Base-by-base conservation (phyloP, 148 eudicot species). In the Chenopodium album region DNA sequence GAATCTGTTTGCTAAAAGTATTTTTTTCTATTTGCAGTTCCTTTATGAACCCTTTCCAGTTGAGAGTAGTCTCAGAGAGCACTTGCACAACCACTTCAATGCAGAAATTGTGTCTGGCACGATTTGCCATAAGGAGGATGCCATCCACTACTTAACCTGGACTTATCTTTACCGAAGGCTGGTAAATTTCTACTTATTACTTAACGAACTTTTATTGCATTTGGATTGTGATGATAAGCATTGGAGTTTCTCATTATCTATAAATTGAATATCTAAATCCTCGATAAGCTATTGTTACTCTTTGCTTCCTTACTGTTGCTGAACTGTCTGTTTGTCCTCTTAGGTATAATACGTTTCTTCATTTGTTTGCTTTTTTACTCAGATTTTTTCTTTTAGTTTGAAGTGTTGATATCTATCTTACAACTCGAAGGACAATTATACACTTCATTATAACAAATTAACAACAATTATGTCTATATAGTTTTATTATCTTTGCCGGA, bases 11-110 rank as follows among this genome's bases (percentile, higher is more conserved):
- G 47, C 34, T 64, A 13, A 65, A 80, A 78, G 37, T 82, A 67
- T 48, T 23, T 79, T 79, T 79, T 78, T 78, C 50, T 73, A 34
- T 66, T 78, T 86, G 87, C 91, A 95, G 99, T 95, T 95, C 78
- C 92, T 95, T 56, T 95, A 95, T 85, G 99, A 95, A 82, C 99
- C 99, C 73, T 95, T 95, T 83, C 99, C 99, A 17, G 99, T 95
- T 84, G 99, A 95, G 87, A 95, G 99, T 85, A 95, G 99, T 85
- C 94, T 95, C 82, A 91, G 94, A 87, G 99, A 95, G 84, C 92
- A 92, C 48, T 85, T 95, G 85, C 99, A 95, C 89, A 84, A 95
- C 84, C 98, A 95, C 87, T 84, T 95, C 73, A 95, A 95, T 89
- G 99, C 99, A 46, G 99, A 95, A 88, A 95, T 95, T 81, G 88